phyloP scores from a whole-genome alignment of 768 basidiomycete species.

The Xerocomus spinulosus region DNA sequence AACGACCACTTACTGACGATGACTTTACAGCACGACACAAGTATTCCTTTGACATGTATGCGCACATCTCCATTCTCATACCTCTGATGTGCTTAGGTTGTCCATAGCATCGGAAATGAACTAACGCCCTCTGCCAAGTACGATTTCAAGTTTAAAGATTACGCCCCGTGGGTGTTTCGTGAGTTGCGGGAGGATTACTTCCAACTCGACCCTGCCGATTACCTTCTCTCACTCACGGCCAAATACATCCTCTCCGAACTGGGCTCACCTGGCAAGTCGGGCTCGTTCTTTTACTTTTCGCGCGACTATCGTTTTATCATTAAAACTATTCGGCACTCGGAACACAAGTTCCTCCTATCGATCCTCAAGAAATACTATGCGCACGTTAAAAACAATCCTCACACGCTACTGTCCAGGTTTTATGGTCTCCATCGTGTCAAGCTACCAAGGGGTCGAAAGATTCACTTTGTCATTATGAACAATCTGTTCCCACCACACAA shows the following conservation, averaged over 20 bases:
- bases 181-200: constrained; percentile 92
- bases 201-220: constrained; percentile 94
- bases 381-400: constrained; percentile 86
- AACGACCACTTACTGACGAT: constrained; percentile 74
- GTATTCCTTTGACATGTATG: constrained; percentile 95
- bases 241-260: constrained; percentile 98
- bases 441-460: constrained; percentile 87
- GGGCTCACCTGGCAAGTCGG: constrained; percentile 96
- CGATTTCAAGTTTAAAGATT: constrained; percentile 99
- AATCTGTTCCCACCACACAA: constrained; percentile 97
- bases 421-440: constrained; percentile 98
- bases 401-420: constrained; percentile 89
- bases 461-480: constrained; percentile 99
- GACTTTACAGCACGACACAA: constrained; percentile 91
- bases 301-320: constrained; percentile 99
- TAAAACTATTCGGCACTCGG: constrained; percentile 94
- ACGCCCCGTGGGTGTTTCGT: constrained; percentile 97
- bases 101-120: constrained; percentile 85
- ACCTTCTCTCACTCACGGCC: constrained; percentile 91
- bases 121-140: constrained; percentile 96
- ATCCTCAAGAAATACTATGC: constrained; percentile 82
- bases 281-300: constrained; percentile 99
- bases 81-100: constrained; percentile 1
- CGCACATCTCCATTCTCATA: constrained; percentile 6
- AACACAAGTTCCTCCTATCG: constrained; percentile 87